Evolutionary conservation across 2,329 filamentous ascomycete genomes (phyloP).

Genomic region (Microcyclosporella mali): DNA sequence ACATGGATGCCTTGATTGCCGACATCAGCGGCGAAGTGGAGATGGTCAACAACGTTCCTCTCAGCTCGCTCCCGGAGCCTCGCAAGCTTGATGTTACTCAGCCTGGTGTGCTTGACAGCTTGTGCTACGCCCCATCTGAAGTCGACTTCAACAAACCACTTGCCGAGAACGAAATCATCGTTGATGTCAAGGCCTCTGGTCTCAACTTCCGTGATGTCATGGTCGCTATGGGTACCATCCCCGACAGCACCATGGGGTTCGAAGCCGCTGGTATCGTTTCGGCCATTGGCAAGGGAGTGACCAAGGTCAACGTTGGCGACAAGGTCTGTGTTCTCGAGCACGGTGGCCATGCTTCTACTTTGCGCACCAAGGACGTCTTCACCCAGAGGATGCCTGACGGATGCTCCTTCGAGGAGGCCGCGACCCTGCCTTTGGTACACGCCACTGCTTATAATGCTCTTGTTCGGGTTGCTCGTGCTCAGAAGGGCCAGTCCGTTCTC

Average conservation of each 20-base stretch:
- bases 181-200: constrained; percentile 22
- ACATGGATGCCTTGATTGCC: too few relatives aligned
- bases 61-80: too few relatives aligned
- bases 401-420: constrained; percentile 20
- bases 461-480: constrained; percentile 11
- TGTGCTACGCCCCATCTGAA: constrained; percentile 20
- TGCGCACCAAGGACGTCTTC: not conserved
- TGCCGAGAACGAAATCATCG: constrained; percentile 17
- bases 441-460: constrained; percentile 27
- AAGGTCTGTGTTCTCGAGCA: not conserved
- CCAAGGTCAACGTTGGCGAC: not conserved
- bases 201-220: constrained; percentile 24
- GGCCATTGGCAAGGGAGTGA: not conserved
- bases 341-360: not conserved
- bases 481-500: constrained; percentile 30
- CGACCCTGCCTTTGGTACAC: constrained; percentile 21
- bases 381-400: constrained; percentile 10
- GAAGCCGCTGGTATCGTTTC: not conserved
- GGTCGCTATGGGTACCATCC: constrained; percentile 16
- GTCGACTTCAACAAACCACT: constrained; percentile 10
- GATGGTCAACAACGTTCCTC: too few relatives aligned
- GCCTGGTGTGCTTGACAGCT: constrained; percentile 22
- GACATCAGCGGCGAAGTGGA: too few relatives aligned
- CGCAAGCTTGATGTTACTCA: too few relatives aligned
- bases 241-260: constrained; percentile 4